Conservation (phyloP, 192 early-diverging fungal genomes). For the Umbelopsis vinacea region DNA sequence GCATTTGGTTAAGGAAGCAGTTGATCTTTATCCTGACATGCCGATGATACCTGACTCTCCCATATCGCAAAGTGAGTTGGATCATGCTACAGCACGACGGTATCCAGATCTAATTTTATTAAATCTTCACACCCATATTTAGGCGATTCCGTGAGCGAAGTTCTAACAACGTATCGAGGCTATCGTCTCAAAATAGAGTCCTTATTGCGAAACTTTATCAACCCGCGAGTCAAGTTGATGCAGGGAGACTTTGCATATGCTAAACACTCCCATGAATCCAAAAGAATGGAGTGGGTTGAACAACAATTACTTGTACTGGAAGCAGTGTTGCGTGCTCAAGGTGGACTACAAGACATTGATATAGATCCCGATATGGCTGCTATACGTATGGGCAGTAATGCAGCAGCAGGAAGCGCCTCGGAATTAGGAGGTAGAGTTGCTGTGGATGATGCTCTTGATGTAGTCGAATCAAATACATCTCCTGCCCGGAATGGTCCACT, state of each 20-base stretch:
- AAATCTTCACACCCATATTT: background rate
- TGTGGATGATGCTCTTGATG: constrained; percentile 37
- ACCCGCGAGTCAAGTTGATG: constrained; percentile 31
- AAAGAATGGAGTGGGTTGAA: constrained; percentile 40
- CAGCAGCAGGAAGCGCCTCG: constrained; percentile 24
- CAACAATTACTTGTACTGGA: constrained; percentile 34
- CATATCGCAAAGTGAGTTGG: constrained; percentile 11
- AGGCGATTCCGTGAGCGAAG: constrained; percentile 24
- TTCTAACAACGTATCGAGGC: constrained; percentile 34
- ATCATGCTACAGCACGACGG: background rate
- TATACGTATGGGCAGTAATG: constrained; percentile 38
- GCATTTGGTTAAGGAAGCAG: constrained; percentile 23
- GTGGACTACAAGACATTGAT: constrained; percentile 23
- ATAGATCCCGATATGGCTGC: constrained; percentile 32
- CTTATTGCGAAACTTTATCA: constrained; percentile 28
- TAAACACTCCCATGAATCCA: constrained; percentile 30
- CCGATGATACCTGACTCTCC: constrained; percentile 32
- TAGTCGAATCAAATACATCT: constrained; percentile 17
- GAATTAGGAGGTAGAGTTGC: constrained; percentile 31
- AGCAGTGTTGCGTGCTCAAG: constrained; percentile 21
- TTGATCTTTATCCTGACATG: constrained; percentile 21
- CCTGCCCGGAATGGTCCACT: constrained; percentile 12
- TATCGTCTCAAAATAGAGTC: constrained; percentile 37
- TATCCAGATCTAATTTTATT: background rate
- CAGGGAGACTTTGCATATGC: constrained; percentile 27